Evolutionary conservation across 495 filamentous ascomycete species (phyloP), one percentile per base, ranked within the genome.

Genomic region (Letharia columbiana): DNA sequence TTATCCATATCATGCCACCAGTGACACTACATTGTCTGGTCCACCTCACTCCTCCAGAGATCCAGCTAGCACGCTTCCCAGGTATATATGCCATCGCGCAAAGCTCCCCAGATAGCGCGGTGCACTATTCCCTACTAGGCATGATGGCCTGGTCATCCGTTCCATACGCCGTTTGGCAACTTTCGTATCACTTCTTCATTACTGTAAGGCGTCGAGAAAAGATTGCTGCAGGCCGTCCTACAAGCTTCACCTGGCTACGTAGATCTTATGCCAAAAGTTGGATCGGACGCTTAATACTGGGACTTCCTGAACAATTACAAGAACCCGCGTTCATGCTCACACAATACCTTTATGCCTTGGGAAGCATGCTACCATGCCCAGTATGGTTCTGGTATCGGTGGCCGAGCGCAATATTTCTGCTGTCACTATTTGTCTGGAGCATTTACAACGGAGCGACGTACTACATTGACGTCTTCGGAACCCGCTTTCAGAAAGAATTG

Each of bases 1-100:
- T 98, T 78, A 96, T 98, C 69, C 94, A 98, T 77, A 96, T 98
- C 70, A 98, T 98, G 92, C 94, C 94, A 6, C 94, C 91, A 59
- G 91, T 90, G 12, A 88, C 92, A 33, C 81, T 97, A 56, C 94
- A 98, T 77, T 95, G 91, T 72, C 79, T 98, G 37, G 89, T 96
- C 49, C 94, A 98, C 72, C 80, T 97, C 58, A 80, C 91, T 31
- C 74, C 87, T 6, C 77, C 83, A 17, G 83, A 83, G 11, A 75
- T 80, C 45, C 87, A 92, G 72, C 77, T 84, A 63, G 73, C 79
- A 45, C 83, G 87, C n/a, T 97, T 96, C 76, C 92, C 93, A 1
- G 92, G 91, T 15, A 84, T 97, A 68, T 90, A 89, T 78, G 81
- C 83, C 44, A 89, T 98, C 79, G 90, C 89, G 73, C 86, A 79